Evolutionary conservation across 169 alveolate genomes (phyloP).

Genomic region (Sarcocystis neurona): DNA sequence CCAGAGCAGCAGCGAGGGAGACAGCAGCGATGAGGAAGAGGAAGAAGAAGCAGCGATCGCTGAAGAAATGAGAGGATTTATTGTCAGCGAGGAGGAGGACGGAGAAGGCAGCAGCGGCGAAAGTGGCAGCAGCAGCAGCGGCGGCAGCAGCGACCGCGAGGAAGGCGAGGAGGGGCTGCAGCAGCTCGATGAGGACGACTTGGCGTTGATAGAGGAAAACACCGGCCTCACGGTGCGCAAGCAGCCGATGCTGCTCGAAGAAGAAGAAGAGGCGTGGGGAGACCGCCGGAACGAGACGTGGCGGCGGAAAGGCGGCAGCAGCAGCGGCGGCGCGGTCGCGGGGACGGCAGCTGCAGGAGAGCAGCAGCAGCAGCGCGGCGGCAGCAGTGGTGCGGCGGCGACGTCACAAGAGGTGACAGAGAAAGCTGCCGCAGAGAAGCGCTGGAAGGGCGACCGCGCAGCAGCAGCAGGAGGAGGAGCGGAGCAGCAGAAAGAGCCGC

Average conservation of each 20-base stretch:
- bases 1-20: constrained; percentile 6
- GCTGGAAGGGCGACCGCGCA: not conserved
- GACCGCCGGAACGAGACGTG: not conserved
- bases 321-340: constrained; percentile 5
- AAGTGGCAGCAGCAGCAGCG: constrained; percentile 32
- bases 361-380: not conserved
- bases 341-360: not conserved
- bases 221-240: constrained; percentile 42
- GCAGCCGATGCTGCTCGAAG: constrained; percentile 29
- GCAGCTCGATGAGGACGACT: constrained; percentile 46
- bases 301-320: not conserved
- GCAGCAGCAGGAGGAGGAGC: constrained; percentile 12
- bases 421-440: not conserved
- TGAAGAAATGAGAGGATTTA: constrained; percentile 45
- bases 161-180: constrained; percentile 20
- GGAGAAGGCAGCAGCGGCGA: constrained; percentile 32
- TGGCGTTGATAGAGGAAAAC: constrained; percentile 43
- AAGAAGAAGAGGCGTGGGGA: not conserved
- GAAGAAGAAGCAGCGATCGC: constrained; percentile 42
- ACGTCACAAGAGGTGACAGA: not conserved
- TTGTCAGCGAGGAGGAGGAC: constrained; percentile 42
- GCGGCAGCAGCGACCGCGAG: constrained; percentile 47
- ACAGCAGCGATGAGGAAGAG: constrained; percentile 2
- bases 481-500: too few species aligned
- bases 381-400: too few species aligned